phyloP scores from a whole-genome alignment of 2,329 filamentous ascomycete genomes.

The Chaetoscypha palmicola region DNA sequence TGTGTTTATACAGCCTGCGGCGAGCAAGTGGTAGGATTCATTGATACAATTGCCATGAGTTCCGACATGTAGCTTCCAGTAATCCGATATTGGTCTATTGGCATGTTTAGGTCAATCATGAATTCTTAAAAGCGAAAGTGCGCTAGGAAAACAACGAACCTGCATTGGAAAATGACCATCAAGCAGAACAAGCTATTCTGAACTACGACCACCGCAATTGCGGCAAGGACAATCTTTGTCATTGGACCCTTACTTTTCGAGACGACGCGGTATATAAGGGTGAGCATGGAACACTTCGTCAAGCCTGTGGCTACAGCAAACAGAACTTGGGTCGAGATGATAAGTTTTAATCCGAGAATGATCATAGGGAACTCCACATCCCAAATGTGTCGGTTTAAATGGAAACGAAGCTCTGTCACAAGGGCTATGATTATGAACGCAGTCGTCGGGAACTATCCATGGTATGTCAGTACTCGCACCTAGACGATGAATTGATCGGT shows the following conservation, averaged over 20 bases:
- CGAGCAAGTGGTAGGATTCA: conserved; percentile 44
- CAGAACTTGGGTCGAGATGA: conserved; percentile 33
- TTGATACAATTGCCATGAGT: conserved; percentile 37
- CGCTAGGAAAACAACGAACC: conserved; percentile 32
- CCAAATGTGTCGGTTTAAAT: conserved; percentile 37
- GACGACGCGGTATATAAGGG: conserved; percentile 31
- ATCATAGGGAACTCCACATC: conserved; percentile 32
- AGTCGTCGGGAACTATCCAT: conserved; percentile 30
- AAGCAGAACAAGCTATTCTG: conserved; percentile 30
- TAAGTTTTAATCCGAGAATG: conserved; percentile 30
- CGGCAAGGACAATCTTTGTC: conserved; percentile 24
- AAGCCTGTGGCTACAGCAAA: conserved; percentile 32
- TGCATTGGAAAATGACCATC: conserved; percentile 35
- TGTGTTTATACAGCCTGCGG: conserved; percentile 52
- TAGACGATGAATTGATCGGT: background rate
- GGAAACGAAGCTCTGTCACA: conserved; percentile 30
- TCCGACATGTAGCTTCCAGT: conserved; percentile 31
- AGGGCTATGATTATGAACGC: conserved; percentile 32
- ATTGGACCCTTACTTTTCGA: conserved; percentile 29
- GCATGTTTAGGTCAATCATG: background rate
- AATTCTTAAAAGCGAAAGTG: background rate
- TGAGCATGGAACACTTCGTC: conserved; percentile 34
- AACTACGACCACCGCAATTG: conserved; percentile 30
- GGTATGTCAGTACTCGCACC: background rate
- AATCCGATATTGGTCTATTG: conserved; percentile 32